Evolutionary conservation across 257 asterid species (phyloP), one percentile per base, ranked within the genome.

Genomic region (Voacanga thouarsii): DNA sequence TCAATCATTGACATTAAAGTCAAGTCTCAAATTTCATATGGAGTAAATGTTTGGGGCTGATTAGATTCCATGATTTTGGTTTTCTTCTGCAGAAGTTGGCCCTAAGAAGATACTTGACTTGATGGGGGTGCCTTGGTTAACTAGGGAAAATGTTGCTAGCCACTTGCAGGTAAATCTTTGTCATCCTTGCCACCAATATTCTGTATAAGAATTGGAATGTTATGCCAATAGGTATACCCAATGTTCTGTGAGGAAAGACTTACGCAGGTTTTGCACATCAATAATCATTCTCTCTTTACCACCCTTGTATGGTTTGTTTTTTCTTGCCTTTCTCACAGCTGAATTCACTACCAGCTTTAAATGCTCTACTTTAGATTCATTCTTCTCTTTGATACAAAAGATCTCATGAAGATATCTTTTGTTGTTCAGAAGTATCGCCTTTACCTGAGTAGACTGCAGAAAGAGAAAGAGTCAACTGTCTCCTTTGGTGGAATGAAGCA

Each of bases 71-170:
- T 21, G 24, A 39, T 53, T 53, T 73, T 33, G 77, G 43, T 80
- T 63, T 39, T 65, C 72, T 75, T 73, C 50, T 72, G 66, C 92
- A 94, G 98, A 90, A 87, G 96, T 88, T 59, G 98, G 98, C 51
- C 98, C 98, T 16, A 94, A 92, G 92, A 94, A 94, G 79, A 90
- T 94, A 75, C 94, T 92, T 3, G 98, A 94, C 81, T 81, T 89
- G 84, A 94, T 94, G 98, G 96, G 89, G 64, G 92, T 92, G 59
- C 92, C 96, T 12, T 87, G 98, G 98, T 80, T 94, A 70, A 92
- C 97, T 0, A 84, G 98, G 80, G 98, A 94, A 74, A 92, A 94
- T 77, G 97, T 94, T 49, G 98, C 98, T 30, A 94, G 98, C 78
- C 98, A 94, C 84, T 84, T 94, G 78, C 98, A 94, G 96, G 98